Percentiles rank a stretch among this genome's conserved stretches.
phyloP scores from a whole-genome alignment of 2,329 filamentous ascomycete species.

The Cladosporium sphaerospermum region DNA sequence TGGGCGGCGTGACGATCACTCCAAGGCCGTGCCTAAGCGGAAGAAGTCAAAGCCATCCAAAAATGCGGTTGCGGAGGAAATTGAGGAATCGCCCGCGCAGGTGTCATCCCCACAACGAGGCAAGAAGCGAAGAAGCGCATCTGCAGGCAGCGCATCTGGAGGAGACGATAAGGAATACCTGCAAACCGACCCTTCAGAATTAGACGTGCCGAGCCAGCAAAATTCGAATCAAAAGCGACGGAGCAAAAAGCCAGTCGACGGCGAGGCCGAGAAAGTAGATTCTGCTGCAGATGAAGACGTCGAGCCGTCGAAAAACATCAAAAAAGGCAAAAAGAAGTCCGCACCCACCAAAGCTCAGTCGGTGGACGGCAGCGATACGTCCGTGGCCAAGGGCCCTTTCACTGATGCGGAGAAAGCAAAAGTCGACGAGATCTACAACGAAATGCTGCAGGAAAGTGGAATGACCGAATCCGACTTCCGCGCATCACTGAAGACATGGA shows the following conservation, averaged over 20 bases:
- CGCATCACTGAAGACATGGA: conserved; percentile 20
- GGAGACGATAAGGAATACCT: background rate
- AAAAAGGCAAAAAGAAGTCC: no score
- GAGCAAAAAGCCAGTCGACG: no score
- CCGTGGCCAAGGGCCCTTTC: conserved; percentile 11
- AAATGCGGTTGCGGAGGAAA: background rate
- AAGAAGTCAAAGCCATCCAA: background rate
- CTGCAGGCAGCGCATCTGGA: background rate
- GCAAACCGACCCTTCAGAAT: no score
- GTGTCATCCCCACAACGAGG: background rate
- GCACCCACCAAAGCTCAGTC: no score
- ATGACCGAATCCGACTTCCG: conserved; percentile 18
- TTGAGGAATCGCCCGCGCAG: background rate
- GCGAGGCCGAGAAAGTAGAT: no score
- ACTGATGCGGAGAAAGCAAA: conserved; percentile 20
- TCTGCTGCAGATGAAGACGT: no score
- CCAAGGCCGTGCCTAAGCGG: background rate
- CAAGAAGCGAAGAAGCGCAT: background rate
- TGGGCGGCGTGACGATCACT: no score
- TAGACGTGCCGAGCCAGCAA: no score
- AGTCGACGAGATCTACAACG: conserved; percentile 23
- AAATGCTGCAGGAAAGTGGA: conserved; percentile 14
- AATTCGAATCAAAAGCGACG: no score
- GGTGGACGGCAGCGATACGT: background rate
- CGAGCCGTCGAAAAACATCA: no score